Evolutionary conservation across 2,329 filamentous ascomycete species (phyloP), one percentile per base, ranked within the genome.

Genomic region (Exophiala bonariae): DNA sequence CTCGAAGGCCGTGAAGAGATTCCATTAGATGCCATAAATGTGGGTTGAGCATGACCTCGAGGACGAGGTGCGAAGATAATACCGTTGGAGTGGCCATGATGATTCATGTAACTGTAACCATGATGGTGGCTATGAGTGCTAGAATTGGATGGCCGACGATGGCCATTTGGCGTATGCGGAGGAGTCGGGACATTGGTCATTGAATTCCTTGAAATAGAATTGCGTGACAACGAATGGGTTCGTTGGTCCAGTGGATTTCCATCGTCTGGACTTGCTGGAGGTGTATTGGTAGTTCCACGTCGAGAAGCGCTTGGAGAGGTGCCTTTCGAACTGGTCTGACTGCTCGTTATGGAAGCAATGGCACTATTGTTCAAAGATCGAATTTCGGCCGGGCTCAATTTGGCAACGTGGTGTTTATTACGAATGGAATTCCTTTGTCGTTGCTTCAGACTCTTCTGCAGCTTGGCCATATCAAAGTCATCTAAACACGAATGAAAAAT

Each of bases 381-480:
- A 34, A 59, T 59, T 32, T 59, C 57, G 34, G 57, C 50, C 4
- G 57, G 55, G 2, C 53, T 58, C 36, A 59, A 34, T 38, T 58
- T 59, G 44, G 53, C 44, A 41, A 58, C 57, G 40, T 53, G 44
- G 16, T 40, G 39, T 40, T 47, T 50, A 33, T 49, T 47, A n/a
- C 44, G 49, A 19, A 52, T 31, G 9, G 53, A 50, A 22, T 49
- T 44, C 10, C 51, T 50, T 34, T 57, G 57, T 30, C 52, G 46
- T 44, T 58, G 57, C 43, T 54, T 55, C 30, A 58, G 41, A n/a
- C 45, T 47, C 46, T 59, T 59, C 45, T 55, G 47, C 37, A 59
- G 34, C 47, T 55, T 58, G 40, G 53, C 55, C 57, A 59, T 59
- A 35, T 59, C 54, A 45, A 58, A 55, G 19, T 54, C 51, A 47